Percentiles rank a stretch among this genome's conserved stretches.
These are phyloP conservation scores for Cardamine resedifolia DNA, from an alignment of 345 rosid genomes.

Conservation along the genomic window DNA sequence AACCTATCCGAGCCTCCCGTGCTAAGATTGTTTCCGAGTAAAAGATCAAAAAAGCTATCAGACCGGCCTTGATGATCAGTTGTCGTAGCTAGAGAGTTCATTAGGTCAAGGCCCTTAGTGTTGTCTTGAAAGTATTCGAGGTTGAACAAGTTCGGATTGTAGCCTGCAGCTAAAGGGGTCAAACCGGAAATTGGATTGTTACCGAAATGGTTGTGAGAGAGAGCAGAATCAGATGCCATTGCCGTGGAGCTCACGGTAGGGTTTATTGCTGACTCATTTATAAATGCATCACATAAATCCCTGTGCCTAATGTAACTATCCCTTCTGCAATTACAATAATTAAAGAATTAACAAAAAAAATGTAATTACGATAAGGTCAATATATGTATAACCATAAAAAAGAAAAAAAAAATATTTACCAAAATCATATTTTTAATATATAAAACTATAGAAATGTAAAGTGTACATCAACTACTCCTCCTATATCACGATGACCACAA, in stretches of 20 bases:
- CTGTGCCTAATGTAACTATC: slow-evolving; percentile 83
- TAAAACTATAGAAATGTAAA: slow-evolving; percentile 30
- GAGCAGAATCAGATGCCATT: slow-evolving; percentile 34
- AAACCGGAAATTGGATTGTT: slow-evolving; percentile 18
- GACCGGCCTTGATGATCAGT: no score
- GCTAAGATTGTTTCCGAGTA: no score
- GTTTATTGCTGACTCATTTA: slow-evolving; percentile 66
- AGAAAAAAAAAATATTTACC: background rate
- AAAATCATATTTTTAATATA: background rate
- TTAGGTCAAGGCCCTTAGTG: slow-evolving; percentile 25
- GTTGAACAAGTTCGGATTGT: slow-evolving; percentile 41
- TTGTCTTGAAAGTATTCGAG: slow-evolving; percentile 52
- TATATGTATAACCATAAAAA: background rate
- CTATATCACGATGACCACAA: slow-evolving; percentile 24
- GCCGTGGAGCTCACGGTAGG: slow-evolving; percentile 47
- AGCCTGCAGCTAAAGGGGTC: slow-evolving; percentile 22
- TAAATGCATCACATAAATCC: slow-evolving; percentile 77
- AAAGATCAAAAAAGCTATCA: no score
- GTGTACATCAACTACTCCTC: slow-evolving; percentile 37
- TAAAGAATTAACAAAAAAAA: background rate
- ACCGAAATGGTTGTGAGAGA: slow-evolving; percentile 30
- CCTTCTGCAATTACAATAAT: slow-evolving; percentile 45
- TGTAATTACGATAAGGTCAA: background rate
- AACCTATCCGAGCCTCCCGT: no score
- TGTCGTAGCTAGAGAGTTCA: no score